Evolutionary conservation across 148 eudicot species (phyloP).

Genomic region (Camellia lanceoleosa): DNA sequence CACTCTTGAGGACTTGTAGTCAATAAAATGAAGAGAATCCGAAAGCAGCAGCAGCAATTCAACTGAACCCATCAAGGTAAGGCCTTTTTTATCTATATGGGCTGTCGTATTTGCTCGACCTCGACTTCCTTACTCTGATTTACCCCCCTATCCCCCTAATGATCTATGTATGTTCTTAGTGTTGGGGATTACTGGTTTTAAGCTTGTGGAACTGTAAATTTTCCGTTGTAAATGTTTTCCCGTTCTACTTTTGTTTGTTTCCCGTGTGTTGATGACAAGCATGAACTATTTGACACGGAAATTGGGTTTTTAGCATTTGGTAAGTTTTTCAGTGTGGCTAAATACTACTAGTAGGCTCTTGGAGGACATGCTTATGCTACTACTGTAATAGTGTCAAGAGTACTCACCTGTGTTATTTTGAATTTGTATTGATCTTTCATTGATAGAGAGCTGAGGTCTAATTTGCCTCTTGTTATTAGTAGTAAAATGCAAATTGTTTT

Average conservation of each 20-base stretch:
- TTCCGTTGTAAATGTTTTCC: not conserved
- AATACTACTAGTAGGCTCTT: not conserved
- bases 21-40: not conserved
- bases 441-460: not conserved
- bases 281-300: not conserved
- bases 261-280: no score
- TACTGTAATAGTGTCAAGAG: not conserved
- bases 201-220: conserved; percentile 1
- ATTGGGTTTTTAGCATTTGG: not conserved
- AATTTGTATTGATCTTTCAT: not conserved
- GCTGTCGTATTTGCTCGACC: not conserved
- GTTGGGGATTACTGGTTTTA: not conserved
- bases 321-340: not conserved
- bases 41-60: not conserved
- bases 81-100: not conserved
- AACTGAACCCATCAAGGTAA: not conserved
- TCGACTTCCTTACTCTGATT: not conserved
- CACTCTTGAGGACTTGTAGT: not conserved
- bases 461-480: not conserved
- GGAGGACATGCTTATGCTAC: not conserved
- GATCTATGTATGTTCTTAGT: not conserved
- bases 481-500: no score
- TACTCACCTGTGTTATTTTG: not conserved
- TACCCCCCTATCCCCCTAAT: not conserved
- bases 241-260: not conserved